A percentile compares a stretch with the other conserved stretches of the same genome.
Conservation (phyloP, 2,329 filamentous ascomycete genomes). For the Aspergillus texensis region DNA sequence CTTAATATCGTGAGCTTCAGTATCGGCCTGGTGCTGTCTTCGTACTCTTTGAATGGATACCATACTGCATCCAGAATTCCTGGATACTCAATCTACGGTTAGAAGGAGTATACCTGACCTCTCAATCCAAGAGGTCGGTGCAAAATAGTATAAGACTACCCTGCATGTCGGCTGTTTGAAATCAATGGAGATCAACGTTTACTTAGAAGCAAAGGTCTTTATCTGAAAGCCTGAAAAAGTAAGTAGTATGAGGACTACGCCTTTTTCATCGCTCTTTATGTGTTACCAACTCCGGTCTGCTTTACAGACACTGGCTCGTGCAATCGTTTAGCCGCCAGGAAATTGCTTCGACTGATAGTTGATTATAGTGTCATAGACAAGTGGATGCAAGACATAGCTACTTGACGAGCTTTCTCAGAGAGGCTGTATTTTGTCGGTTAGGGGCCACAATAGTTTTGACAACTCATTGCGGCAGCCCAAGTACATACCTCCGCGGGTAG, state of each 20-base stretch:
- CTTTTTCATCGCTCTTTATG: too few species aligned
- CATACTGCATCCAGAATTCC: neutral
- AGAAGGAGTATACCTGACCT: too few species aligned
- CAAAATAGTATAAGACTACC: too few species aligned
- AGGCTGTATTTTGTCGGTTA: neutral
- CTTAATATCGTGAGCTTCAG: neutral
- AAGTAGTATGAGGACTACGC: too few species aligned
- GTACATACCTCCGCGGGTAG: too few species aligned
- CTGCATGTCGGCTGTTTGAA: too few species aligned
- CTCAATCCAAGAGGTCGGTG: too few species aligned
- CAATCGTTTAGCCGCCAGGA: neutral
- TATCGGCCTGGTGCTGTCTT: neutral
- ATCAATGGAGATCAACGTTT: too few species aligned
- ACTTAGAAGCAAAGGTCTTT: too few species aligned
- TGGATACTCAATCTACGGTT: neutral
- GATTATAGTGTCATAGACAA: neutral
- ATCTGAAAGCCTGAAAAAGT: too few species aligned
- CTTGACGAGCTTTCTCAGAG: neutral
- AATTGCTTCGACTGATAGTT: neutral
- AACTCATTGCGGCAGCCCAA: neutral
- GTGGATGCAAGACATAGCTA: too few species aligned
- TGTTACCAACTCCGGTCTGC: neutral
- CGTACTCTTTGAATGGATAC: neutral
- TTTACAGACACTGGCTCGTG: neutral
- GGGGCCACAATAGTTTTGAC: neutral